Base-by-base conservation (phyloP, 2,329 filamentous ascomycete species). In the Exophiala sideris region DNA sequence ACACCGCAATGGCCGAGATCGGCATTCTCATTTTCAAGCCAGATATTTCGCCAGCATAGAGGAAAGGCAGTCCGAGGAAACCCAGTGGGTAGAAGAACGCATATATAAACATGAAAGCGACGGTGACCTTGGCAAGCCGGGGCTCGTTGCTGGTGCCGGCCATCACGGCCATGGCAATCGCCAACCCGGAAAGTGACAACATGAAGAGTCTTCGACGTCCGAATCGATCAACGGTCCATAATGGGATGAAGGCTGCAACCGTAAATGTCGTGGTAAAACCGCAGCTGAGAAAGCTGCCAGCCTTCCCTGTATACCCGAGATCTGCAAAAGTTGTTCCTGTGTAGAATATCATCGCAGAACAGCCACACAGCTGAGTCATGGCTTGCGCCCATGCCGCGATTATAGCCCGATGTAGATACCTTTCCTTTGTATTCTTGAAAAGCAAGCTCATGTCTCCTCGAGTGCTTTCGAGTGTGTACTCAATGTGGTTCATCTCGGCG, bases 21-120 rank as follows among this genome's bases (percentile, higher is more conserved):
- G 67, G 65, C 6, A 70, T 68, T 3, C 74, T 66, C 4, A 73
- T 84, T 57, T 77, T 74, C 21, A 71, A 66, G 5, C 73, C 73
- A 56, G 73, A 75, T 55, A 76, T 66, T 60, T 76, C 73, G 32
- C 45, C 39, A 14, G 45, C 40, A 20, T 42, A 45, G 20, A 52
- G 40, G 29, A 45, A 52, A 41, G 40, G 40, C 14, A 45, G 49
- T 20, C 42, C 39, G 16, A 44, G 35, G n/a, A 12, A 44, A 35
- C 49, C 39, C 10, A 42, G 29, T 16, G 40, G 36, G 33, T 38
- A 45, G n/a, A 16, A 38, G 32, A 34, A 41, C n/a, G 32, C 45
- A 39, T 48, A 39, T 33, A 48, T 40, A 18, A 44, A 50, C 36
- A 50, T 50, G 21, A 40, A 41, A 7, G 47, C 40, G 36, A 42